phyloP scores from a whole-genome alignment of 2,329 filamentous ascomycete species.

The Botrytis squamosa region DNA sequence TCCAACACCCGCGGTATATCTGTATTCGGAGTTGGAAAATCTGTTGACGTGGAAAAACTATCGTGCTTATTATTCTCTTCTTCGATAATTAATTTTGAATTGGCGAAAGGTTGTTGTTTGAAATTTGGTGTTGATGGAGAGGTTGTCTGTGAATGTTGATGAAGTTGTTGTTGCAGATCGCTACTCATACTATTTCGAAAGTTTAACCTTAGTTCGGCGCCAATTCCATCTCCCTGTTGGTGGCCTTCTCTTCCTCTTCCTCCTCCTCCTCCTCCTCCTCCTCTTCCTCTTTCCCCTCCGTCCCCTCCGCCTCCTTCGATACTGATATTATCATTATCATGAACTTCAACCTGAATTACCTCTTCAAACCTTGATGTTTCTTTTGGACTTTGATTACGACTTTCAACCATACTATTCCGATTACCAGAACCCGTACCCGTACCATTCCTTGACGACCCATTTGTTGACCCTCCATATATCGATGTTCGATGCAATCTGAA shows the following conservation, averaged over 20 bases:
- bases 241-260: background rate
- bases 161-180: constrained; percentile 23
- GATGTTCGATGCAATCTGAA: constrained; percentile 6
- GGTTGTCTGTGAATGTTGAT: constrained; percentile 15
- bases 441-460: constrained; percentile 14
- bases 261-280: background rate
- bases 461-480: constrained; percentile 13
- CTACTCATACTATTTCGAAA: constrained; percentile 15
- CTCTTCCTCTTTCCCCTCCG: background rate
- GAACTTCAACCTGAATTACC: background rate
- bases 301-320: background rate
- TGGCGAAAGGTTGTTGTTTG: constrained; percentile 8
- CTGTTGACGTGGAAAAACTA: constrained; percentile 31
- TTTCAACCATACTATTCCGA: constrained; percentile 4
- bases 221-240: constrained; percentile 9
- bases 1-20: constrained; percentile 34
- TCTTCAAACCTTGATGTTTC: background rate
- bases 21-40: constrained; percentile 37
- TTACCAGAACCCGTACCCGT: background rate
- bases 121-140: background rate
- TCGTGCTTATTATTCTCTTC: constrained; percentile 30
- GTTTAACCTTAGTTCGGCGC: constrained; percentile 21
- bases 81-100: constrained; percentile 2
- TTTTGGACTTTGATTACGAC: background rate
- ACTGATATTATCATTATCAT: background rate